Base-by-base conservation (phyloP, 2,329 filamentous ascomycete species). In the Hypoxylon sp. region DNA sequence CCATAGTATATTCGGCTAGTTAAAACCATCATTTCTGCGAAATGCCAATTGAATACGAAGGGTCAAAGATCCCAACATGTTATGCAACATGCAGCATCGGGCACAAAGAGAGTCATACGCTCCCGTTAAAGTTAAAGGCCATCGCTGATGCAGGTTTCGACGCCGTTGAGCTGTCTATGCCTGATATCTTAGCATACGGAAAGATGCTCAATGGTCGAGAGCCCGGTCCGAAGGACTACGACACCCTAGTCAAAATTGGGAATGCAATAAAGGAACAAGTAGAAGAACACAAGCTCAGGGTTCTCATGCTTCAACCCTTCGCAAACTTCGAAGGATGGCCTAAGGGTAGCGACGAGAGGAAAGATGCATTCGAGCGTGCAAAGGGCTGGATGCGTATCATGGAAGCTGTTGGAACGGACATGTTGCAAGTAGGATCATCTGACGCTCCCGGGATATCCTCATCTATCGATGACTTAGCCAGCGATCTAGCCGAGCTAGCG, bases 261-360 rank as follows among this genome's bases (percentile, higher is more conserved):
- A 75, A 75, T 14, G 81, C 87, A 42, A 85, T 93, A 54, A 85
- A 83, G 56, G 79, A 80, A 0, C 78, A 91, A 51, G 89, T 87
- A 53, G 80, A 85, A 26, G 81, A 85, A 10, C 81, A 88, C 35
- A 79, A 81, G 0, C 79, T 94, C 1, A 81, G 84, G 37, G 85
- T 94, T 62, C 84, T 94, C 77, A 91, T 94, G 82, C 79, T 94
- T 5, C 92, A 94, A 74, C 91, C 92, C 0, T 94, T 94, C 73
- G 82, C 88, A 14, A 92, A 94, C 73, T 94, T 93, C 64, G 92
- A 94, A 73, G 92, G 92, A 1, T 94, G 92, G 91, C 81, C 84
- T 0, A 81, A 83, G 44, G 88, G 83, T 0, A 88, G 86, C 1
- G 73, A 81, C 0, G 86, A 91, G 76, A 82, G 90, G 3, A 79